A percentile compares a stretch with the other conserved stretches of the same genome.
Evolutionary conservation across 1,139 yeast genomes (phyloP).

Genomic region (Scheffersomyces stambukii): DNA sequence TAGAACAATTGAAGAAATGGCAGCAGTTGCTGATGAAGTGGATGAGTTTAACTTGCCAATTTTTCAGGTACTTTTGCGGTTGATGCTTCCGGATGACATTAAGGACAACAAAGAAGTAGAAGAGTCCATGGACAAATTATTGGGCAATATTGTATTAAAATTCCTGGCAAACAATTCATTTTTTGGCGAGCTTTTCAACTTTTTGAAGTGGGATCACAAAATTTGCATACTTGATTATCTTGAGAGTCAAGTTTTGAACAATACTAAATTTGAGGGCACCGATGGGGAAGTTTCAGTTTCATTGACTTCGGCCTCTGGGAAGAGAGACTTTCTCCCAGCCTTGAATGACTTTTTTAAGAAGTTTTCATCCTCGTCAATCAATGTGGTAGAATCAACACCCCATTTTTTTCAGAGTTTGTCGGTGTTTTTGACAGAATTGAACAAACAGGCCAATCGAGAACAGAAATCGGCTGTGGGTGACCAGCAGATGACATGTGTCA

Average conservation of each 20-base stretch:
- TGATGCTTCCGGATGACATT: constrained; percentile 10
- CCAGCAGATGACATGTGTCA: constrained; percentile 15
- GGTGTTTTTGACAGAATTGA: constrained; percentile 16
- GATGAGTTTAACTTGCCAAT: constrained; percentile 53
- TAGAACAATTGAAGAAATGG: constrained; percentile 17
- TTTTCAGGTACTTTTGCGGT: constrained; percentile 41
- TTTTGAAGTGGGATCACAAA: constrained; percentile 27
- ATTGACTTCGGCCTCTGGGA: constrained; percentile 7
- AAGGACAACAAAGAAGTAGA: constrained; percentile 10
- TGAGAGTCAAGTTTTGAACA: constrained; percentile 23
- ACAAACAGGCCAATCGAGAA: constrained; percentile 12
- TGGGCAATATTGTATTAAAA: constrained; percentile 44
- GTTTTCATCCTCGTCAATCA: constrained; percentile 27
- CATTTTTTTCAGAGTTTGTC: constrained; percentile 17
- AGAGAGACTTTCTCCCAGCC: constrained; percentile 19
- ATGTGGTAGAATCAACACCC: constrained; percentile 17
- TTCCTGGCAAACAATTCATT: constrained; percentile 29
- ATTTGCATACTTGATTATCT: constrained; percentile 23
- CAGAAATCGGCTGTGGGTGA: constrained; percentile 5
- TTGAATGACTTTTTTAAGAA: constrained; percentile 37
- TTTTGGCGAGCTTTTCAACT: constrained; percentile 40
- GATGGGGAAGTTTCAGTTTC: no score
- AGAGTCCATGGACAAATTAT: constrained; percentile 33
- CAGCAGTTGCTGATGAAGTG: constrained; percentile 14
- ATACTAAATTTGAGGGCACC: constrained; percentile 12